A percentile compares a stretch with the other conserved stretches of the same genome.
Conservation (phyloP, 208 protist species). For the Trichomonas vaginalis region DNA sequence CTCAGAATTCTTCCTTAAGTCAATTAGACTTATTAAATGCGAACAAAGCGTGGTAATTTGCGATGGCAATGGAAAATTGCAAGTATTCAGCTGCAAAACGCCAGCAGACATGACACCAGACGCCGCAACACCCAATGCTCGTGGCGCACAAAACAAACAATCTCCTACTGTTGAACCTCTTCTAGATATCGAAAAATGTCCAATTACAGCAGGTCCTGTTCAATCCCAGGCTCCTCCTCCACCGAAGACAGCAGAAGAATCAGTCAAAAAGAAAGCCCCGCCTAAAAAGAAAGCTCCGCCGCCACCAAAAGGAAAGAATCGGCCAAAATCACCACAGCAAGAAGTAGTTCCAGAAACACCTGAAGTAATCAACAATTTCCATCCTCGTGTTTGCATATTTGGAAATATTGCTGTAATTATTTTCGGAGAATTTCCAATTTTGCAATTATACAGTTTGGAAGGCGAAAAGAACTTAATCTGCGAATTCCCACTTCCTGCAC, state of each 20-base stretch:
- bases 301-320: neutral
- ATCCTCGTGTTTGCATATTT: neutral
- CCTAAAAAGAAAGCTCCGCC: neutral
- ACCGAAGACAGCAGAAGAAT: neutral
- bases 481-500: neutral
- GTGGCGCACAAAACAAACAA: neutral
- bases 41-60: neutral
- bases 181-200: conserved; percentile 11
- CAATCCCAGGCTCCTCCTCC: neutral
- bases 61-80: neutral
- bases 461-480: neutral
- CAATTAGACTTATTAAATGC: neutral
- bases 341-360: neutral
- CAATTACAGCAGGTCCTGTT: neutral
- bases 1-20: neutral
- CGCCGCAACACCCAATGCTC: neutral
- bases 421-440: neutral
- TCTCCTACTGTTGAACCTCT: neutral
- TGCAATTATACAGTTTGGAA: neutral
- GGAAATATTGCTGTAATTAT: neutral
- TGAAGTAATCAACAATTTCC: neutral
- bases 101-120: neutral
- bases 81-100: neutral
- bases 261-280: neutral
- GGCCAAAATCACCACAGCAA: neutral